Percentiles rank a stretch among this genome's conserved stretches.
Conservation (phyloP, 1,139 yeast genomes). For the Kluyveromyces marxianus region DNA sequence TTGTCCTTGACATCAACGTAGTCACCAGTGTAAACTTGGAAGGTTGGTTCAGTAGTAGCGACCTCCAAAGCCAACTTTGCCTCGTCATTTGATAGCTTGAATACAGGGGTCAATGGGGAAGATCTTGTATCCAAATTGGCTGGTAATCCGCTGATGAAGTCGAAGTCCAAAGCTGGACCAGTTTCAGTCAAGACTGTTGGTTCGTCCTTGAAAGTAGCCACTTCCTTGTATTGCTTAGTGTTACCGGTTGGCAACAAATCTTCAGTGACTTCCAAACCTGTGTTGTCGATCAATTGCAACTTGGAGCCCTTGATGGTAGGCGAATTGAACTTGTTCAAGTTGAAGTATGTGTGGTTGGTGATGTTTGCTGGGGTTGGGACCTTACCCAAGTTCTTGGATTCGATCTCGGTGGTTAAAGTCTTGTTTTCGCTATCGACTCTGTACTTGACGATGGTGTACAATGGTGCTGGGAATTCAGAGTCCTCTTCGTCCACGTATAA, state of each 20-base stretch:
- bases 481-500: conserved; percentile 36
- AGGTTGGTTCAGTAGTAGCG: conserved; percentile 57
- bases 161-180: conserved; percentile 40
- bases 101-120: conserved; percentile 32
- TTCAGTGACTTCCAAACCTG: conserved; percentile 29
- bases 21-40: conserved; percentile 63
- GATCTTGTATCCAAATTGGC: conserved; percentile 40
- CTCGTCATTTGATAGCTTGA: conserved; percentile 43
- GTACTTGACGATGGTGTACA: conserved; percentile 40
- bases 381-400: conserved; percentile 37
- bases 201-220: conserved; percentile 15
- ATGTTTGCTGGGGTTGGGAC: conserved; percentile 47
- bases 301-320: conserved; percentile 24
- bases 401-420: conserved; percentile 40
- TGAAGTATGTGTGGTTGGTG: conserved; percentile 62
- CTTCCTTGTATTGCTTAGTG: conserved; percentile 16
- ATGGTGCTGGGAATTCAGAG: conserved; percentile 52
- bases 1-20: conserved; percentile 32
- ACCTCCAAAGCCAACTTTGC: conserved; percentile 39
- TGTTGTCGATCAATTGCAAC: conserved; percentile 28
- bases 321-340: conserved; percentile 31
- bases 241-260: conserved; percentile 47
- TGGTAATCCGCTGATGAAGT: conserved; percentile 41
- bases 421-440: conserved; percentile 27
- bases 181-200: conserved; percentile 17